A percentile compares a stretch with the other conserved stretches of the same genome.
Evolutionary conservation across 805 yeast species (phyloP).

Genomic region (Nakazawaea siamensis): DNA sequence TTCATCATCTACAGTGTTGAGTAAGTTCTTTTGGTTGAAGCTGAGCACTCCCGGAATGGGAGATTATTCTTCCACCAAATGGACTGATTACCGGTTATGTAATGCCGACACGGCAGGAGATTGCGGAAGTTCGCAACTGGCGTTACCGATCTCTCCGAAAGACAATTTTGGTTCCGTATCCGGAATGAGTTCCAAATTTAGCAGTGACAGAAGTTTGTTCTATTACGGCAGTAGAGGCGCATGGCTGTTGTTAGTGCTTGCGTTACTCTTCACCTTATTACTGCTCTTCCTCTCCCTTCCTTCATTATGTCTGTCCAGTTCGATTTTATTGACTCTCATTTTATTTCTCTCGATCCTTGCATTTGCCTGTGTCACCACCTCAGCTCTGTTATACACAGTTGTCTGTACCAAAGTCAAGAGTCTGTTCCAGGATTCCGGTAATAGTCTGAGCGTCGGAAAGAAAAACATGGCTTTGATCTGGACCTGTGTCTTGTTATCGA

Average conservation of each 20-base stretch:
- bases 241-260: slow-evolving; percentile 53
- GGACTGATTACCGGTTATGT: slow-evolving; percentile 76
- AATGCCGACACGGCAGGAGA: slow-evolving; percentile 30
- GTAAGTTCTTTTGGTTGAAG: slow-evolving; percentile 69
- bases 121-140: slow-evolving; percentile 56
- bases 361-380: slow-evolving; percentile 6
- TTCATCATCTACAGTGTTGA: slow-evolving; percentile 39
- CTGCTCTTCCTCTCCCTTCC: slow-evolving; percentile 2
- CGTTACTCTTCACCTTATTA: slow-evolving; percentile 28
- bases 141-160: slow-evolving; percentile 78
- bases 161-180: slow-evolving; percentile 54
- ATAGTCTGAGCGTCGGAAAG: slow-evolving; percentile 4
- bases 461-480: slow-evolving; percentile 11
- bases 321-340: slow-evolving; percentile 1
- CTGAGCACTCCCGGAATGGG: slow-evolving; percentile 62
- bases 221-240: slow-evolving; percentile 61
- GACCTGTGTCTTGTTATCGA: slow-evolving; percentile 8
- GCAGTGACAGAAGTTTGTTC: slow-evolving; percentile 44
- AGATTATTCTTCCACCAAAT: slow-evolving; percentile 42
- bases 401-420: slow-evolving; percentile 1
- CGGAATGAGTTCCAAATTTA: slow-evolving; percentile 46
- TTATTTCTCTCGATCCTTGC: neutral
- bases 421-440: slow-evolving; percentile 1
- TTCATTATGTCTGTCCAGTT: slow-evolving; percentile 2
- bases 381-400: slow-evolving; percentile 10